Conservation (phyloP, 2,329 filamentous ascomycete species). For the Apiospora arundinis region DNA sequence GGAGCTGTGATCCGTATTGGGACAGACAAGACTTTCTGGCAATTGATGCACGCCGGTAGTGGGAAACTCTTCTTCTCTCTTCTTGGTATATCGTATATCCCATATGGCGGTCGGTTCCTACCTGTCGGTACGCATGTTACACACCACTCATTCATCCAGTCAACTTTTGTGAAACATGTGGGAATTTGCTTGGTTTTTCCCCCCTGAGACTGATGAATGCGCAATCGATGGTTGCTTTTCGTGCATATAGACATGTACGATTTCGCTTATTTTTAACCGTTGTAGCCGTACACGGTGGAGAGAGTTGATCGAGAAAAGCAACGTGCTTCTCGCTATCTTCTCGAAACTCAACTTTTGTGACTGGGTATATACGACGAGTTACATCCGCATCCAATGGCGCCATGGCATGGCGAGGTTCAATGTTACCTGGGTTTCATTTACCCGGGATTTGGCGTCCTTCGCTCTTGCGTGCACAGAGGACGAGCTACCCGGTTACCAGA, state of each 20-base stretch:
- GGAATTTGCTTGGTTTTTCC: no score
- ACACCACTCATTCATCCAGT: neutral
- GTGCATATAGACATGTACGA: neutral
- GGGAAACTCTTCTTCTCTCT: no score
- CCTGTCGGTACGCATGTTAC: neutral
- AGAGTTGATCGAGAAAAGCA: neutral
- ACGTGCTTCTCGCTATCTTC: neutral
- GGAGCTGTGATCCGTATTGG: neutral
- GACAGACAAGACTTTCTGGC: neutral
- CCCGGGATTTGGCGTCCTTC: neutral
- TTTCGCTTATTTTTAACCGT: neutral
- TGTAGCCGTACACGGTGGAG: neutral
- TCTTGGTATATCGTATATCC: no score
- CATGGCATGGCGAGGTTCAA: neutral
- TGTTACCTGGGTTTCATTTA: neutral
- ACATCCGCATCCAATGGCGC: neutral
- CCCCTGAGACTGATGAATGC: neutral
- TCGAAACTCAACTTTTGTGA: neutral
- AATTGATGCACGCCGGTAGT: neutral
- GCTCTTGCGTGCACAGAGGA: neutral
- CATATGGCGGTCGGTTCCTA: neutral
- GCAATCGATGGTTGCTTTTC: neutral
- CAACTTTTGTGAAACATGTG: neutral
- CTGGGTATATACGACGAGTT: neutral
- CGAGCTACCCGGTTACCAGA: neutral